Conservation (phyloP, 116 monocot species). For the Cymodocea nodosa region DNA sequence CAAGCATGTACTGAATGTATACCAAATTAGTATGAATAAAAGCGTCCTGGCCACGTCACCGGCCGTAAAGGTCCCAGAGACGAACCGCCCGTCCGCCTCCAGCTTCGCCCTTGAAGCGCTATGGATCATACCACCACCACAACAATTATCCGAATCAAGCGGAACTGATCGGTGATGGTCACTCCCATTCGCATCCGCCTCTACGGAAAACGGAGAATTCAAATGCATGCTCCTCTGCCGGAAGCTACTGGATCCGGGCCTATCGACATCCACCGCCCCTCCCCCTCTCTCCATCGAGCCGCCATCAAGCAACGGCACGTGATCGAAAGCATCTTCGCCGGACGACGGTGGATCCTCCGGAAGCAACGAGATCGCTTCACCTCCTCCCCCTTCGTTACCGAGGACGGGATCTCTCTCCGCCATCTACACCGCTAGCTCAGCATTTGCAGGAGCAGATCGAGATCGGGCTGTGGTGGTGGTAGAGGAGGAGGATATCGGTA, state of each 20-base stretch:
- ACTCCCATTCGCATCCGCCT: conserved; percentile 1
- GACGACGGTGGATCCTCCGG: background rate
- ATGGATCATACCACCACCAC: conserved; percentile 9
- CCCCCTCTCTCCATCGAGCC: background rate
- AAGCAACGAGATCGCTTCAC: background rate
- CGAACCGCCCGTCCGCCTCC: conserved; percentile 9
- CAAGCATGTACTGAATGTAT: conserved; percentile 83
- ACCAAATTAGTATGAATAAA: conserved; percentile 64
- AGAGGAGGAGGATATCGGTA: no score
- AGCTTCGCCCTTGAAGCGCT: conserved; percentile 26
- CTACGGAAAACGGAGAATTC: conserved; percentile 4
- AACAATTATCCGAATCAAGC: conserved; percentile 37
- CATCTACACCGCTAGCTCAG: background rate
- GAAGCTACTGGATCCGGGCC: conserved; percentile 17
- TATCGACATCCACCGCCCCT: conserved; percentile 2
- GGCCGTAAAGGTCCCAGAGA: conserved; percentile 24
- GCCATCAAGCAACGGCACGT: conserved; percentile 33
- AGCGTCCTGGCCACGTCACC: conserved; percentile 45
- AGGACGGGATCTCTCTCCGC: conserved; percentile 4
- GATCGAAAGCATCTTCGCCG: conserved; percentile 31
- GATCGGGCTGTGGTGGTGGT: background rate
- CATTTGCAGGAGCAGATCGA: background rate
- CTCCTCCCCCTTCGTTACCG: no score
- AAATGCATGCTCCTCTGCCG: conserved; percentile 25
- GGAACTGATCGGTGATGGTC: conserved; percentile 6